Base-by-base conservation (phyloP, 306 rosid species). In the Myrica gale region DNA sequence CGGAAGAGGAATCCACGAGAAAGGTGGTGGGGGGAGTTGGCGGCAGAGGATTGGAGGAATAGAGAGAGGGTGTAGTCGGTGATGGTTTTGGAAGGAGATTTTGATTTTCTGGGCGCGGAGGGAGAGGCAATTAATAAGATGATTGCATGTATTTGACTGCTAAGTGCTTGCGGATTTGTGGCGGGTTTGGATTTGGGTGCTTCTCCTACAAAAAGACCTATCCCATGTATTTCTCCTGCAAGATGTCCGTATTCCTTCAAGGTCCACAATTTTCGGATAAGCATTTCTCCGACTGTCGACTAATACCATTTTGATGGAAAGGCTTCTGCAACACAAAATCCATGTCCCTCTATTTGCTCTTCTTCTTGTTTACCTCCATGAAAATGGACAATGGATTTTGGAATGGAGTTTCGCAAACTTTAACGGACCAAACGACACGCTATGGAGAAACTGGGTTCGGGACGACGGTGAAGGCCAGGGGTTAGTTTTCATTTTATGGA, bases 1-100 rank as follows among this genome's bases (percentile, higher is more conserved):
- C 92, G 75, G 90, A 71, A 79, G 78, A 11, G 71, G 83, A 20
- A 82, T 94, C 96, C 1, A 90, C 72, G 84, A 94, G 79, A 69
- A 61, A 80, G 70, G 85, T 0, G 20, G 85, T 71, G 80, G 74
- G 23, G n/a, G 78, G 84, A 43, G 16, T 79, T 43, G 46, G 85
- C 0, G 58, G 51, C 0, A n/a, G 88, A 19, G 15, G 70, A 66
- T 5, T n/a, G 23, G 50, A 0, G 80, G 83, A 0, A 82, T 80
- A 88, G 39, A 37, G 97, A 90, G 80, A 90, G 77, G 0, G 52
- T 46, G 82, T 78, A 90, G 8, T 86, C 74, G 60, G 86, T n/a
- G 19, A 21, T 0, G 7, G 23, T 7, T 10, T 43, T 4, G 26
- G 69, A 65, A 15, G 69, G 21, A 42, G 4, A 26, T 19, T 2